Conservation (phyloP, 495 filamentous ascomycete genomes). For the Oidiodendron maius region DNA sequence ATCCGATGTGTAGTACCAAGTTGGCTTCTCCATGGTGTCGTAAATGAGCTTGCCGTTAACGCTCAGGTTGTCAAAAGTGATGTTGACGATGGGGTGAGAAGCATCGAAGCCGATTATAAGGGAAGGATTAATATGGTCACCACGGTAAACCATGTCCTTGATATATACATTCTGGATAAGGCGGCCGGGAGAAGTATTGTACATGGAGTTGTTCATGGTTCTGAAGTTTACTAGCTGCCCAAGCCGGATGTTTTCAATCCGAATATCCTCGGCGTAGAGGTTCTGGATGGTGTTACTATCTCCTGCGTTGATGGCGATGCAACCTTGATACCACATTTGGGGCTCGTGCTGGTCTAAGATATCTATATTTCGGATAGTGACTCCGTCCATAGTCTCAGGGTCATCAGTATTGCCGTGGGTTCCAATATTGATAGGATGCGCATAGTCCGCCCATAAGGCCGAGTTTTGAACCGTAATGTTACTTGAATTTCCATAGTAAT, state of each 20-base stretch:
- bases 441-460: constrained; percentile 5
- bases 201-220: constrained; percentile 2
- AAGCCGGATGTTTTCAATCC: constrained; percentile 8
- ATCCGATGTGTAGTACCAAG: constrained; percentile 1
- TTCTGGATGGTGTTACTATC: constrained; percentile 12
- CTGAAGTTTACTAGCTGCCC: constrained; percentile 4
- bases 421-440: constrained; percentile 18
- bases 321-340: constrained; percentile 13
- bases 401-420: constrained; percentile 13
- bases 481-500: constrained; percentile 9
- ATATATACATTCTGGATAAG: constrained; percentile 1
- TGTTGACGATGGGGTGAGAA: background rate
- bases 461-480: constrained; percentile 11
- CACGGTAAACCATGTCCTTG: background rate
- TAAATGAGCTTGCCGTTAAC: constrained; percentile 1
- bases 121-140: background rate
- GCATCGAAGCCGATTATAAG: background rate
- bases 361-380: constrained; percentile 15
- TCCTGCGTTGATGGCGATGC: constrained; percentile 14
- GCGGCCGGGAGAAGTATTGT: constrained; percentile 4
- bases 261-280: constrained; percentile 9
- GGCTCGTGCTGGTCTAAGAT: constrained; percentile 12
- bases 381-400: constrained; percentile 10
- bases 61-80: constrained; percentile 4
- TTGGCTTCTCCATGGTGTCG: constrained; percentile 5